Base-by-base conservation (phyloP, 306 rosid species). In the Cotoneaster glaucophyllus region DNA sequence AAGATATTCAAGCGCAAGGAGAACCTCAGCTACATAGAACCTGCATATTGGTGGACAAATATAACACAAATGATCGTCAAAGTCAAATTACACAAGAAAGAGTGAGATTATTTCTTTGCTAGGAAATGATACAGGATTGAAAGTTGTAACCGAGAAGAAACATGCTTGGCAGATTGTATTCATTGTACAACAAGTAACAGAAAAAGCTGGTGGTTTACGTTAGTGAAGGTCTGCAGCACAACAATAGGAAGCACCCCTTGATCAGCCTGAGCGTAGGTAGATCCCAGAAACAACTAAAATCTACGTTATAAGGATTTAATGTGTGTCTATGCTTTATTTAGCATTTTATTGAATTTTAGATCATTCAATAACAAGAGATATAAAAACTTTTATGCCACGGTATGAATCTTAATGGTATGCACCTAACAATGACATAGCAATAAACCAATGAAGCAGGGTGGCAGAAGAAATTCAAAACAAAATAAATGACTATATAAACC, bases 1-100 rank as follows among this genome's bases (percentile, higher is more conserved):
- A 76, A 86, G 90, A 64, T 86, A 86, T 67, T 86, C 90, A 66
- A 86, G 45, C 21, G 90, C 87, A 69, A 86, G 85, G 68, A 86
- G 90, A 81, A 86, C 64, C 77, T 86, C 90, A 1, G 90, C 90
- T 19, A 86, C 78, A 66, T 86, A 86, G 73, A 86, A 86, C 78
- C 90, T 86, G 84, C 84, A 81, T 39, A 41, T 76, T 11, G 4
- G 12, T 21, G 54, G 68, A 29, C 17, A 48, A 58, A 45, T 10
- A 65, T 19, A 59, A 34, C 17, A 71, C n/a, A 11, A 53, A 52
- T 7, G 59, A 28, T 58, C 45, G 1, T 41, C 76, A 69, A 37
- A 37, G 22, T 53, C 41, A 44, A 45, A 74, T 12, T 37, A 80
- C 43, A 58, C 12, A 24, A 13, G 29, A 57, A 26, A 28, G 25